Conservation (phyloP, 2,329 filamentous ascomycete genomes). For the Ophiocordyceps robertsii region DNA sequence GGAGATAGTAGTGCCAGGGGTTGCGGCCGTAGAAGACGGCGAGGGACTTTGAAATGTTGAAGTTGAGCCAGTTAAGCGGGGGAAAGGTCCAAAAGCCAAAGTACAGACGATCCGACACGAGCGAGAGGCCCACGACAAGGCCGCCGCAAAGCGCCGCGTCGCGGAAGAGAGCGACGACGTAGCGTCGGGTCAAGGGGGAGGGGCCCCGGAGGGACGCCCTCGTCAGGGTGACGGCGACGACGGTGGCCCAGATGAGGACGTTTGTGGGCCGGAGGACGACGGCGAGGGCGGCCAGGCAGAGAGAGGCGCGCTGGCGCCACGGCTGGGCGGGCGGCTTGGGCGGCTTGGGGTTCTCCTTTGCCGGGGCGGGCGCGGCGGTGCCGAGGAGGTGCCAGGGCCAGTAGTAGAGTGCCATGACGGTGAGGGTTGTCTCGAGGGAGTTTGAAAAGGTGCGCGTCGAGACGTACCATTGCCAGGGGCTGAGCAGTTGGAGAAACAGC, state of each 20-base stretch:
- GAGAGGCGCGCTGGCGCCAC: constrained; percentile 36
- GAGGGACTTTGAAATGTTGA: constrained; percentile 79
- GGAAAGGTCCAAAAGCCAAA: constrained; percentile 84
- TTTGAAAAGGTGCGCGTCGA: constrained; percentile 91
- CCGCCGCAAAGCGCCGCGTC: constrained; percentile 53
- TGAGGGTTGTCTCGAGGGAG: constrained; percentile 81
- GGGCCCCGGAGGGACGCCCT: constrained; percentile 17
- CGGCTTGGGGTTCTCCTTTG: constrained; percentile 25
- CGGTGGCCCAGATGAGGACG: constrained; percentile 64
- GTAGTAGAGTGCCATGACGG: constrained; percentile 60
- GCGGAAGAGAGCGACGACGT: constrained; percentile 39
- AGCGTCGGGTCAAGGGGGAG: constrained; percentile 28
- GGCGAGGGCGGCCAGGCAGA: constrained; percentile 66
- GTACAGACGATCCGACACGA: constrained; percentile 59
- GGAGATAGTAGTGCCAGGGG: constrained; percentile 83
- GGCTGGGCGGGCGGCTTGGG: constrained; percentile 11
- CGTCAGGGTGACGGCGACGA: constrained; percentile 38
- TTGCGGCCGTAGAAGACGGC: constrained; percentile 89
- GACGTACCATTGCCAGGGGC: constrained; percentile 89
- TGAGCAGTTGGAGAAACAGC: constrained; percentile 23
- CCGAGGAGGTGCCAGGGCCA: constrained; percentile 74
- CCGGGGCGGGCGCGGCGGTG: constrained; percentile 16
- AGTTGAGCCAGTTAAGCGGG: constrained; percentile 72
- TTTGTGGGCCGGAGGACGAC: constrained; percentile 87
- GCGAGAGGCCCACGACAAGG: constrained; percentile 48